phyloP scores from a whole-genome alignment of 306 rosid genomes.

The Citrullus colocynthis region DNA sequence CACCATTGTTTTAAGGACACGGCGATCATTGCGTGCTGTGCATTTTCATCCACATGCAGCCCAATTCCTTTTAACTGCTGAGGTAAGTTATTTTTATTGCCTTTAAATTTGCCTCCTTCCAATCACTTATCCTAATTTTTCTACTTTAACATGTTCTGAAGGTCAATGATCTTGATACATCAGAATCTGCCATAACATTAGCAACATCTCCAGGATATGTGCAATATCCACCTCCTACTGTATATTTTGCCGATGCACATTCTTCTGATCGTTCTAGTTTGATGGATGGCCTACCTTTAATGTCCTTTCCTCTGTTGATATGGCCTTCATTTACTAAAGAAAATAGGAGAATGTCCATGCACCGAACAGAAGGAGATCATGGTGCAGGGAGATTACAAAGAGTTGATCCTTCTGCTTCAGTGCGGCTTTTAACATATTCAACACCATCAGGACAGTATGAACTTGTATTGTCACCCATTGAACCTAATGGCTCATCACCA shows the following conservation, averaged over 20 bases:
- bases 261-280: constrained; percentile 42
- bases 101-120: constrained; percentile 3
- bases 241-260: constrained; percentile 65
- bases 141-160: constrained; percentile 20
- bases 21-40: constrained; percentile 89
- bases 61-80: constrained; percentile 90
- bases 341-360: constrained; percentile 50
- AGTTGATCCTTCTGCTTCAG: constrained; percentile 52
- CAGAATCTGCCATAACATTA: constrained; percentile 75
- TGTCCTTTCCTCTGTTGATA: constrained; percentile 53
- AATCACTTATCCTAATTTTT: constrained; percentile 1
- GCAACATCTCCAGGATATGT: constrained; percentile 88
- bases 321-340: constrained; percentile 58
- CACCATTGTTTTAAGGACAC: constrained; percentile 65
- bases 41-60: constrained; percentile 93
- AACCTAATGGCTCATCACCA: constrained; percentile 30
- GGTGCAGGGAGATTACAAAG: constrained; percentile 45
- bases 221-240: constrained; percentile 89
- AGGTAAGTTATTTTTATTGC: constrained; percentile 32
- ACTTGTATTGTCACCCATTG: constrained; percentile 58
- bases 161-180: constrained; percentile 93
- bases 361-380: constrained; percentile 29
- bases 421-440: constrained; percentile 50
- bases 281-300: constrained; percentile 50
- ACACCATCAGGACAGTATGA: constrained; percentile 63